These are phyloP conservation scores for Podospora anserina DNA, from an alignment of 495 filamentous ascomycete genomes.

Conservation along the genomic window DNA sequence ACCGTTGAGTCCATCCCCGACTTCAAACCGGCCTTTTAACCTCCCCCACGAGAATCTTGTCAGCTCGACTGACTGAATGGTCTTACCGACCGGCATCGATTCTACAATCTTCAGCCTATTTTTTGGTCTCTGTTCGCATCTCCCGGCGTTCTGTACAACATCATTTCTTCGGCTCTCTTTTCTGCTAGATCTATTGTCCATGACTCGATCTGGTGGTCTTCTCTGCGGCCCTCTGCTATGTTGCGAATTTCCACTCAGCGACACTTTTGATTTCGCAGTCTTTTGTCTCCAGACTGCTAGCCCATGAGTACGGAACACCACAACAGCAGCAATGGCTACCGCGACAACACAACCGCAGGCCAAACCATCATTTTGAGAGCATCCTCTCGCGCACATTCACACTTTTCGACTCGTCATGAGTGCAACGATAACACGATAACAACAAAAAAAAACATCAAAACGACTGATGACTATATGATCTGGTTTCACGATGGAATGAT, in stretches of 20 bases:
- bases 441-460: background rate
- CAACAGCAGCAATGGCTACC: background rate
- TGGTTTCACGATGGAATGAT: background rate
- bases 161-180: background rate
- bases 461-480: background rate
- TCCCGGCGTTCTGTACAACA: background rate
- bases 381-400: background rate
- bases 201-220: background rate
- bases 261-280: background rate
- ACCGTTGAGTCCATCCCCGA: constrained; percentile 26
- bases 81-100: background rate
- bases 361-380: background rate
- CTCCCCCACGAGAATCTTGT: background rate
- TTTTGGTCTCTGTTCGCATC: background rate
- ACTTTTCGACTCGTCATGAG: background rate
- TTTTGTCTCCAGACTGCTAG: background rate
- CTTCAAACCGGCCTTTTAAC: background rate
- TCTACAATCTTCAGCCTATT: background rate
- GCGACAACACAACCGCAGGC: background rate
- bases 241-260: background rate
- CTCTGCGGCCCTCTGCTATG: background rate
- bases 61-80: background rate
- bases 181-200: background rate
- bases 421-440: background rate
- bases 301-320: background rate